Evolutionary conservation across 805 yeast genomes (phyloP).

Genomic region (Ascoidea asiatica): DNA sequence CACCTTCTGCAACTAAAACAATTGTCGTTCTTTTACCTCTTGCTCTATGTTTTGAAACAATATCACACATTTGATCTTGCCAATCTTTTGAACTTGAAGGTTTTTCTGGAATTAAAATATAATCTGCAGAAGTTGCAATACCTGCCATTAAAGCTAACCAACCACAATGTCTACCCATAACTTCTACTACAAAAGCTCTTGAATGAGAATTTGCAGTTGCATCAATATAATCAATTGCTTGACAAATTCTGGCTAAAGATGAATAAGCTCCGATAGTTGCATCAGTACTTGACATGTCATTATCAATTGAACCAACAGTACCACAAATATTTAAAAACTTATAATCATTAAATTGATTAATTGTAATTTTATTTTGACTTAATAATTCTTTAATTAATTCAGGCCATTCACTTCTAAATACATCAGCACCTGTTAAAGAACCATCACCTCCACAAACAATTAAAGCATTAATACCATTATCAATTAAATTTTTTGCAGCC

Average conservation of each 20-base stretch:
- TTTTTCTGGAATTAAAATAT: conserved; percentile 85
- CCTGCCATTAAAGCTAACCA: conserved; percentile 98
- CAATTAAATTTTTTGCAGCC: conserved; percentile 77
- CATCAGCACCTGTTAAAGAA: conserved; percentile 93
- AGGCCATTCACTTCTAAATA: conserved; percentile 93
- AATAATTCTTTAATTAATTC: conserved; percentile 63
- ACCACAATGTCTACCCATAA: conserved; percentile 99
- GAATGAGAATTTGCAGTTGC: conserved; percentile 97
- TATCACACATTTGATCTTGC: conserved; percentile 66
- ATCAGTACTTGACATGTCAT: conserved; percentile 96
- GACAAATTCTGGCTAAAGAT: conserved; percentile 83
- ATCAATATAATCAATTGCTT: conserved; percentile 90
- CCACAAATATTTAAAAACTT: conserved; percentile 59
- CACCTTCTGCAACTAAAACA: conserved; percentile 97
- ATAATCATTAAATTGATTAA: conserved; percentile 36
- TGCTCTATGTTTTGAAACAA: conserved; percentile 66
- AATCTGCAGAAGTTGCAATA: conserved; percentile 92
- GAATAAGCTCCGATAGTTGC: conserved; percentile 95
- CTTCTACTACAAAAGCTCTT: conserved; percentile 95
- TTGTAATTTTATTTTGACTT: conserved; percentile 38
- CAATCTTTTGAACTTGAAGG: conserved; percentile 68
- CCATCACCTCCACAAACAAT: conserved; percentile 99
- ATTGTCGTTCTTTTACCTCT: conserved; percentile 90
- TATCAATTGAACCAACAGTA: conserved; percentile 92
- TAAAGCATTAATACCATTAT: conserved; percentile 84